phyloP scores from a whole-genome alignment of 2,329 filamentous ascomycete species.

The Aspergillus carbonarius region DNA sequence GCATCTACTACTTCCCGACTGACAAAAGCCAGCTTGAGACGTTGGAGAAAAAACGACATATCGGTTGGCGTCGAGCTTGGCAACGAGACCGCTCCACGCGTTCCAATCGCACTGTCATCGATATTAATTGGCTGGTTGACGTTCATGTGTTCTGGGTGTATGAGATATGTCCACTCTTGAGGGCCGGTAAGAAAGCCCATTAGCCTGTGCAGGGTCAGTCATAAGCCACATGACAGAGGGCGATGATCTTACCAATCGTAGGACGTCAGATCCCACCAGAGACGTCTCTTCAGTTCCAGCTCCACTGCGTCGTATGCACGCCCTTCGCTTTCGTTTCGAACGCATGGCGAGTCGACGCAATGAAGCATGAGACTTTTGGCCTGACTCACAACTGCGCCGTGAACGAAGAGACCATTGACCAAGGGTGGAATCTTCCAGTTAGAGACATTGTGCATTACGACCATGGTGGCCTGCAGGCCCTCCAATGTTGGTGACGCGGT shows the following conservation, averaged over 20 bases:
- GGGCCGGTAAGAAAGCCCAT: constrained; percentile 44
- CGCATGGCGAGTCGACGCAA: constrained; percentile 29
- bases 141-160: constrained; percentile 44
- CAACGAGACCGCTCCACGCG: constrained; percentile 17
- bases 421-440: constrained; percentile 25
- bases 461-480: constrained; percentile 34
- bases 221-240: too few species aligned
- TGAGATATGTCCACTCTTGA: constrained; percentile 46
- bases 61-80: constrained; percentile 40
- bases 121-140: constrained; percentile 45
- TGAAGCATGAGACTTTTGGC: constrained; percentile 40
- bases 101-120: constrained; percentile 39
- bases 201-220: constrained; percentile 28
- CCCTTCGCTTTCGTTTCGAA: constrained; percentile 16
- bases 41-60: constrained; percentile 48
- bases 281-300: constrained; percentile 40
- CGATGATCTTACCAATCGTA: constrained; percentile 42
- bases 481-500: constrained; percentile 31
- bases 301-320: constrained; percentile 24
- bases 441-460: constrained; percentile 31
- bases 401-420: constrained; percentile 25
- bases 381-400: constrained; percentile 27
- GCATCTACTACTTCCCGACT: constrained; percentile 44
- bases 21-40: constrained; percentile 42
- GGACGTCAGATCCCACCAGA: constrained; percentile 46